phyloP scores from a whole-genome alignment of 495 filamentous ascomycete species.

The Podospora comata region DNA sequence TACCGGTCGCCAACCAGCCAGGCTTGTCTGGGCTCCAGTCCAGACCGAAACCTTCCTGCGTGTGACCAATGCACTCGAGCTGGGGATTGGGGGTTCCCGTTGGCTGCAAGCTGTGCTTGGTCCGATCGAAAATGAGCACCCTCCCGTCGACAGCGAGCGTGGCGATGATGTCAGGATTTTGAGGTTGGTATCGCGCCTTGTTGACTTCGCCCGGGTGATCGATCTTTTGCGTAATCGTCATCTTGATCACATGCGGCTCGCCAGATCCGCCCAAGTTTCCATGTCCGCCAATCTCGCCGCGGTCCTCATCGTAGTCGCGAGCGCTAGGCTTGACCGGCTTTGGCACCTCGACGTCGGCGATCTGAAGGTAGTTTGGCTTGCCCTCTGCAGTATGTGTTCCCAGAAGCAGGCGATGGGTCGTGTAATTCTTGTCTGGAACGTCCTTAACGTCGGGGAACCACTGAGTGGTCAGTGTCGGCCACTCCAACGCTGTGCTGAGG shows the following conservation, averaged over 20 bases:
- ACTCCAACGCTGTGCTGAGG: conserved; percentile 87
- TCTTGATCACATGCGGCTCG: conserved; percentile 63
- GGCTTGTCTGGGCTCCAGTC: conserved; percentile 84
- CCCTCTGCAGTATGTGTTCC: conserved; percentile 91
- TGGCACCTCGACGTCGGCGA: conserved; percentile 87
- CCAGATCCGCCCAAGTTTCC: conserved; percentile 59
- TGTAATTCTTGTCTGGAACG: conserved; percentile 77
- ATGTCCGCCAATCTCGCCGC: conserved; percentile 90
- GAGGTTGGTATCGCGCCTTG: conserved; percentile 95
- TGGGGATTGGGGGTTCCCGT: conserved; percentile 72
- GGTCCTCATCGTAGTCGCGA: conserved; percentile 81
- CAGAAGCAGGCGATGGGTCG: conserved; percentile 84
- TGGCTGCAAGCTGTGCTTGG: conserved; percentile 78
- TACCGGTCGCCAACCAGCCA: conserved; percentile 83
- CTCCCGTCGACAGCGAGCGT: conserved; percentile 85
- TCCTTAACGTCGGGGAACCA: conserved; percentile 96
- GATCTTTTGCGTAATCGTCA: conserved; percentile 90
- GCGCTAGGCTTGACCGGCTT: conserved; percentile 70
- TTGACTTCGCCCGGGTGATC: conserved; percentile 97
- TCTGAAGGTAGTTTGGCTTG: conserved; percentile 89
- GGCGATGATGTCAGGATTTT: conserved; percentile 96
- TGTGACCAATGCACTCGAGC: conserved; percentile 82
- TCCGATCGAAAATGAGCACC: conserved; percentile 90
- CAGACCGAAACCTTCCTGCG: conserved; percentile 88
- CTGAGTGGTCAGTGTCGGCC: conserved; percentile 96